phyloP scores from a whole-genome alignment of 257 asterid species.

The Nicotiana attenuata region DNA sequence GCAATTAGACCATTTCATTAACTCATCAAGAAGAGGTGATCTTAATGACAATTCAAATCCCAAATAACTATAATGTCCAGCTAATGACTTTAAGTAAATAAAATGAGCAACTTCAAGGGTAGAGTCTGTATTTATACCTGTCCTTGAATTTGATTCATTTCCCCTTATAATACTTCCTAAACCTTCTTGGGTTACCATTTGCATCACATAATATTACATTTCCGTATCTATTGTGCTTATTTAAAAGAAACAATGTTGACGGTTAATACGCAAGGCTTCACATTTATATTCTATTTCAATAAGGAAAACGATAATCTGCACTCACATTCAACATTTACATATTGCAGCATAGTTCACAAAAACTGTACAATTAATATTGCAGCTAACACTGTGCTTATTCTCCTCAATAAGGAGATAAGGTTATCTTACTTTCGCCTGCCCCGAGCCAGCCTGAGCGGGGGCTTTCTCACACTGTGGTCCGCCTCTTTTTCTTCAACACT shows the following conservation, averaged over 20 bases:
- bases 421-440: neutral
- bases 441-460: neutral
- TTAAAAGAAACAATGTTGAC: neutral
- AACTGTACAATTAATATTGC: neutral
- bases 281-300: neutral
- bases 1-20: no score
- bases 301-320: neutral
- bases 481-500: no score
- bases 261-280: neutral
- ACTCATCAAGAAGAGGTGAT: neutral
- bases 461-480: neutral
- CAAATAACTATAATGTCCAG: neutral
- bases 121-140: neutral
- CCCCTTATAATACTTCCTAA: neutral
- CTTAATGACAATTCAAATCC: neutral
- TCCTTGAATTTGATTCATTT: neutral
- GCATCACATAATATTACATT: neutral
- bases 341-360: neutral
- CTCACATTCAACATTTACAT: neutral
- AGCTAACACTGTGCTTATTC: neutral
- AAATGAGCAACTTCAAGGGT: neutral
- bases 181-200: neutral
- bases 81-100: neutral
- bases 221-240: neutral
- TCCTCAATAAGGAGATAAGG: neutral